Evolutionary conservation across 768 basidiomycete species (phyloP).

Genomic region (Hericium coralloides): DNA sequence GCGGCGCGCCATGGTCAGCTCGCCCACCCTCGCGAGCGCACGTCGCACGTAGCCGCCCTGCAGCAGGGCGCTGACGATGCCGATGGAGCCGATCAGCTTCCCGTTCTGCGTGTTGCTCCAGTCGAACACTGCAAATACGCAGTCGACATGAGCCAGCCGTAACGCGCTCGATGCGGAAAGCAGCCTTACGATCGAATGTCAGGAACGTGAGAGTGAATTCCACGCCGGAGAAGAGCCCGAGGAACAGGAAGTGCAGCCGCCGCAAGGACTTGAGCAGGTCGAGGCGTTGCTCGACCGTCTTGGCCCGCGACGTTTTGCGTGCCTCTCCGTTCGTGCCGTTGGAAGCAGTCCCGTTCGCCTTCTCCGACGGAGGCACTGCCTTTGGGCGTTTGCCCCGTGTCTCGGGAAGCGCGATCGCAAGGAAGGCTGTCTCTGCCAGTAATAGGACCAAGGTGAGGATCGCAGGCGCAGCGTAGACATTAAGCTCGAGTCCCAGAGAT

Average conservation of each 20-base stretch:
- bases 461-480: conserved; percentile 90
- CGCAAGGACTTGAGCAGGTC: conserved; percentile 50
- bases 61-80: conserved; percentile 79
- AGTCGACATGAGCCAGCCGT: too few species aligned
- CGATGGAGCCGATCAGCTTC: conserved; percentile 76
- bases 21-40: conserved; percentile 62
- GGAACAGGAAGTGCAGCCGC: conserved; percentile 72
- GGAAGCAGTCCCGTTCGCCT: conserved; percentile 10
- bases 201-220: conserved; percentile 97
- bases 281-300: conserved; percentile 40
- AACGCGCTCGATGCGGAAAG: background rate
- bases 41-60: conserved; percentile 95
- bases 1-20: conserved; percentile 73
- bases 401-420: conserved; percentile 73
- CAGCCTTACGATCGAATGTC: conserved; percentile 71
- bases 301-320: background rate
- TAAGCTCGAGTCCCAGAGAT: conserved; percentile 55
- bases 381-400: conserved; percentile 42
- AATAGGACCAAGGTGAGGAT: conserved; percentile 73
- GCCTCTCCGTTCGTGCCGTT: background rate
- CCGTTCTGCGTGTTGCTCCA: conserved; percentile 90
- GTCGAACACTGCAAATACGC: conserved; percentile 56
- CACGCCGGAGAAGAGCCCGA: conserved; percentile 87
- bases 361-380: background rate
- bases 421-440: conserved; percentile 69